These are phyloP conservation scores for Tulasnella sp. DNA, from an alignment of 768 basidiomycete genomes.

Conservation along the genomic window DNA sequence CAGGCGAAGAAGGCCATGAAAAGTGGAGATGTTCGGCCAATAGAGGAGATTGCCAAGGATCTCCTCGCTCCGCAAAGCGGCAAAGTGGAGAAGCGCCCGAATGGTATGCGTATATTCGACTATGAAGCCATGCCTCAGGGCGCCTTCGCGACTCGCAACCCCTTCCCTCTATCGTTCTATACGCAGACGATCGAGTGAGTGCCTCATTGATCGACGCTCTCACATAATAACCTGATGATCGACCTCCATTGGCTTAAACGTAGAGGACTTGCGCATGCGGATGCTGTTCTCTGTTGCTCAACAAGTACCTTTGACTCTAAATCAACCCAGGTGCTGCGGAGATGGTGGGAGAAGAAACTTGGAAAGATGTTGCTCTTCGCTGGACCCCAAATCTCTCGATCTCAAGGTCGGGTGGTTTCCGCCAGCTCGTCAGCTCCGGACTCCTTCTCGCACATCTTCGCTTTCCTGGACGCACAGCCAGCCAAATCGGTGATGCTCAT, in stretches of 20 bases:
- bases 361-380: neutral
- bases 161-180: neutral
- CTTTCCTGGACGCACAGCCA: constrained; percentile 3
- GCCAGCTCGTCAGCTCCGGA: neutral
- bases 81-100: neutral
- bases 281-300: neutral
- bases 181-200: too few relatives aligned
- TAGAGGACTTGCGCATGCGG: neutral
- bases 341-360: constrained; percentile 3
- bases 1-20: neutral
- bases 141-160: neutral
- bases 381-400: neutral
- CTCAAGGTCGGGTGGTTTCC: neutral
- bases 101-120: neutral
- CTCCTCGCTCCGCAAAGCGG: neutral
- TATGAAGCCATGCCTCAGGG: constrained; percentile 6
- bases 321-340: neutral
- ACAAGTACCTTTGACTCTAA: neutral
- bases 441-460: neutral
- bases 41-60: neutral
- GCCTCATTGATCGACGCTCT: too few relatives aligned
- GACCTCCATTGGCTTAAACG: neutral
- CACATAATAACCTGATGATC: neutral
- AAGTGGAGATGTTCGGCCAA: neutral
- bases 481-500: neutral